Evolutionary conservation across 2,329 filamentous ascomycete species (phyloP).

Genomic region (Apiospora saccharicola): DNA sequence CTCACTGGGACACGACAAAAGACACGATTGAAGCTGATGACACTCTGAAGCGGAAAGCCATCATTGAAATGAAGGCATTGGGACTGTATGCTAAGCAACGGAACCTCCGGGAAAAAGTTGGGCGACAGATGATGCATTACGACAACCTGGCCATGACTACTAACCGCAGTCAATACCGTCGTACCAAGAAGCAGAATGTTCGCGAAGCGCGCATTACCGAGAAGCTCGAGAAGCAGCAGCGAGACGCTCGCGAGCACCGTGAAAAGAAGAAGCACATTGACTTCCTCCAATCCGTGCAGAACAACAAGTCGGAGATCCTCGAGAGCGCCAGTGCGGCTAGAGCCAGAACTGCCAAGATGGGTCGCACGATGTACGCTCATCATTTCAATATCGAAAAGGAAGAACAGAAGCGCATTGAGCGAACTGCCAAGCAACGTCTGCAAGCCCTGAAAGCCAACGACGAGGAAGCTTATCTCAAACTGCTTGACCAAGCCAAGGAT

Average conservation of each 20-base stretch:
- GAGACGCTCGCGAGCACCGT: slow-evolving; percentile 91
- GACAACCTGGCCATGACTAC: slow-evolving; percentile 98
- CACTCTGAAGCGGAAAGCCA: slow-evolving; percentile 82
- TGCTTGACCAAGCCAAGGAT: slow-evolving; percentile 98
- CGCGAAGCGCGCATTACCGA: slow-evolving; percentile 96
- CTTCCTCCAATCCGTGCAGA: slow-evolving; percentile 86
- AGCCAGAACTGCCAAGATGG: slow-evolving; percentile 83
- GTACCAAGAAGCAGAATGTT: slow-evolving; percentile 96
- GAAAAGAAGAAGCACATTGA: slow-evolving; percentile 98
- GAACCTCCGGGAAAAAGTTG: slow-evolving; percentile 83
- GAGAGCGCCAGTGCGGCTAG: slow-evolving; percentile 72
- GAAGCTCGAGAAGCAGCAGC: slow-evolving; percentile 98
- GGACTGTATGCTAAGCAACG: slow-evolving; percentile 89
- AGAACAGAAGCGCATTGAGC: slow-evolving; percentile 97
- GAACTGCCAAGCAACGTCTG: slow-evolving; percentile 98
- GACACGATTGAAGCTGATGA: slow-evolving; percentile 75
- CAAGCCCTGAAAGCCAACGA: slow-evolving; percentile 99
- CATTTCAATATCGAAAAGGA: slow-evolving; percentile 98
- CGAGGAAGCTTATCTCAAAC: slow-evolving; percentile 97
- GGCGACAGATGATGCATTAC: slow-evolving; percentile 91
- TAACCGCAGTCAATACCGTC: slow-evolving; percentile 87
- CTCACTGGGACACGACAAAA: slow-evolving; percentile 83
- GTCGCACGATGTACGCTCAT: slow-evolving; percentile 85
- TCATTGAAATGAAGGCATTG: slow-evolving; percentile 95
- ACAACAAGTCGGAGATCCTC: slow-evolving; percentile 80